Base-by-base conservation (phyloP, 805 yeast species). In the Saccharomycopsis synnaedendra region DNA sequence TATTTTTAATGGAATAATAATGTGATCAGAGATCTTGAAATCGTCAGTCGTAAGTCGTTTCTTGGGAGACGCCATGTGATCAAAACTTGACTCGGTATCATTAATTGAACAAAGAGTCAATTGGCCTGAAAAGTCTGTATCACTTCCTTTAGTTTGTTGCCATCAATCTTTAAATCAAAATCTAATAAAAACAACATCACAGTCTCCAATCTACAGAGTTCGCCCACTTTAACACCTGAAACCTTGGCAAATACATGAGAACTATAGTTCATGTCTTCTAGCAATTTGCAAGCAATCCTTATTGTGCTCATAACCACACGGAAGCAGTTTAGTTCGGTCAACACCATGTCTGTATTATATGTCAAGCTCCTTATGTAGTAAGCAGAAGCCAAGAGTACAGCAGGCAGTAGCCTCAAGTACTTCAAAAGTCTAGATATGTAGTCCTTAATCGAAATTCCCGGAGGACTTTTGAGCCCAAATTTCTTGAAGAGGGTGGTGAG, bases 181-280 rank as follows among this genome's bases (percentile, higher is more conserved):
- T 75, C 71, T 44, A 72, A 51, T 42, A 76, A 56, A 54, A 71
- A 73, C 48, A 78, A 58, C 38, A 76, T 62, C 1, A 77, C 69
- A 27, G 75, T 67, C 55, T 77, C 83, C 41, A 78, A 60, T 31
- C 66, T 61, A 47, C 66, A 61, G 43, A 77, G 60, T 46, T 77
- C 83, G 4, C 56, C 46, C 39, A 63, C 50, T 56, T 61, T 52
- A 47, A 74, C 58, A 1, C 79, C 79, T 3, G 71, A 72, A 27
- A 71, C 72, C 34, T 66, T 66, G 4, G 78, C 73, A 49, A 66
- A 68, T 42, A 71, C 65, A 38, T 57, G 60, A 55, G 70, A 74
- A 8, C 65, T 61, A 50, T 70, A 71, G 42, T 64, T 65, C 35
- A 70, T 58, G 55, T 74, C 79, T 54, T 74, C 79, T 3, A 71